These are phyloP conservation scores for Ramalina intermedia DNA, from an alignment of 495 filamentous ascomycete genomes.

Conservation along the genomic window DNA sequence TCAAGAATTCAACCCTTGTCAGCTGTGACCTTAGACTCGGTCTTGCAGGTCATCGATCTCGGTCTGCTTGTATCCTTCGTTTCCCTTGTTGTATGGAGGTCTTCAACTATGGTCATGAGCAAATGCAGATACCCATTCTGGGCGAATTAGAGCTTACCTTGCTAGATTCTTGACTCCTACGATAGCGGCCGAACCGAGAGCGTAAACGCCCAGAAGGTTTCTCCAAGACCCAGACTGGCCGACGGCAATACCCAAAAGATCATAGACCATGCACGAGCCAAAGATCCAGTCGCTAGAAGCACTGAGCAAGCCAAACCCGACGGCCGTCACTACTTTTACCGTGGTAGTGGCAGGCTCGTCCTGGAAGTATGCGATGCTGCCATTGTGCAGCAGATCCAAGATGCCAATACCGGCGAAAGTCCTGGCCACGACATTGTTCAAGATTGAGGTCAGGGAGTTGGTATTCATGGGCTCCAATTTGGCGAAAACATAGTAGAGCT, in stretches of 20 bases:
- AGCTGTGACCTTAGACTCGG: conserved; percentile 5
- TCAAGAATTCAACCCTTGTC: too few relatives aligned
- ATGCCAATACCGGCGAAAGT: conserved; percentile 40
- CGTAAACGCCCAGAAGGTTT: conserved; percentile 29
- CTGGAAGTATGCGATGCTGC: conserved; percentile 32
- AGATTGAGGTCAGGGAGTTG: conserved; percentile 24
- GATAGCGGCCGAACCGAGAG: conserved; percentile 30
- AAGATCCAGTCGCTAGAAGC: conserved; percentile 36
- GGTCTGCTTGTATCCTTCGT: conserved; percentile 8
- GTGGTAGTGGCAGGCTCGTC: conserved; percentile 23
- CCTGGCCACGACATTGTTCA: conserved; percentile 36
- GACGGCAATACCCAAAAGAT: conserved; percentile 31
- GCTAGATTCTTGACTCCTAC: conserved; percentile 33
- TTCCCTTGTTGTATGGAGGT: conserved; percentile 13
- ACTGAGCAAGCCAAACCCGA: conserved; percentile 28
- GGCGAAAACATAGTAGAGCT: conserved; percentile 32
- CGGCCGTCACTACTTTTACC: conserved; percentile 30
- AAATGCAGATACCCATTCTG: neutral
- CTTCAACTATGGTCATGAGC: neutral
- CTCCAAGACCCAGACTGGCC: conserved; percentile 32
- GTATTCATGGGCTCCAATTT: conserved; percentile 31
- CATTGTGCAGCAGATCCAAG: conserved; percentile 37
- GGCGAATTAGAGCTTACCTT: conserved; percentile 23
- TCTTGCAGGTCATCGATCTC: conserved; percentile 14
- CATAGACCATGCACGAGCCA: conserved; percentile 37